Evolutionary conservation across 768 basidiomycete species (phyloP).

Genomic region (Rhodotorula kratochvilovae): DNA sequence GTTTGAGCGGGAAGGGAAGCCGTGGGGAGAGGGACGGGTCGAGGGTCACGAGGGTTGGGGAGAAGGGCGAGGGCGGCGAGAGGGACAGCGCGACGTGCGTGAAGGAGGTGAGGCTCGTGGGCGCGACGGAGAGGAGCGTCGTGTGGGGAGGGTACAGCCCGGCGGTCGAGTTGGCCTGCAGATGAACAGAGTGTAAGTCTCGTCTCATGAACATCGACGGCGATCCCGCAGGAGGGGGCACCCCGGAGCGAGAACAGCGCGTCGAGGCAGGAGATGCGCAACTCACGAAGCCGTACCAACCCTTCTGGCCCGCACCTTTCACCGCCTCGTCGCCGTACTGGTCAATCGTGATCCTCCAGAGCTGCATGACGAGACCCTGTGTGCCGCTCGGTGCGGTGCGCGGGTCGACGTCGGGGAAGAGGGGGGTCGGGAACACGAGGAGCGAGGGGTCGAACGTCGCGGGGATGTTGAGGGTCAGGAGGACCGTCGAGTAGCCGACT

Average conservation of each 20-base stretch:
- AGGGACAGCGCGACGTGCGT: conserved; percentile 76
- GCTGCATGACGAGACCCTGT: conserved; percentile 57
- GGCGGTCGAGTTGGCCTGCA: conserved; percentile 37
- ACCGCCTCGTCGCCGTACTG: conserved; percentile 64
- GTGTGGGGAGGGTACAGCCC: conserved; percentile 20
- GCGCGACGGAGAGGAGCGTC: conserved; percentile 63
- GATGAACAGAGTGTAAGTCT: background rate
- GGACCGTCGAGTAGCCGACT: conserved; percentile 85
- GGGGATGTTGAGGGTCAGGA: conserved; percentile 65
- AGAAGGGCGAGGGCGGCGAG: conserved; percentile 66
- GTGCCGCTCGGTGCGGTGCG: conserved; percentile 53
- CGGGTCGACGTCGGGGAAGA: conserved; percentile 52
- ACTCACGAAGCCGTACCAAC: conserved; percentile 75
- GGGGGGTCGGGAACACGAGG: conserved; percentile 62
- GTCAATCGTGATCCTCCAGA: conserved; percentile 70
- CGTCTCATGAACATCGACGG: no score
- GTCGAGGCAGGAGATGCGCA: background rate
- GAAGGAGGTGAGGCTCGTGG: conserved; percentile 68
- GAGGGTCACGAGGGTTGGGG: conserved; percentile 73
- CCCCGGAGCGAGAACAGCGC: no score
- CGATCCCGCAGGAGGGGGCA: no score
- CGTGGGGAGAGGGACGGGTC: conserved; percentile 68
- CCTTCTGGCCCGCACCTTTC: conserved; percentile 28
- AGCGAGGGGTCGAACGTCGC: conserved; percentile 60
- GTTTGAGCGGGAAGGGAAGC: conserved; percentile 73